These are phyloP conservation scores for Penicillium soppii DNA, from an alignment of 495 filamentous ascomycete species.

Conservation along the genomic window DNA sequence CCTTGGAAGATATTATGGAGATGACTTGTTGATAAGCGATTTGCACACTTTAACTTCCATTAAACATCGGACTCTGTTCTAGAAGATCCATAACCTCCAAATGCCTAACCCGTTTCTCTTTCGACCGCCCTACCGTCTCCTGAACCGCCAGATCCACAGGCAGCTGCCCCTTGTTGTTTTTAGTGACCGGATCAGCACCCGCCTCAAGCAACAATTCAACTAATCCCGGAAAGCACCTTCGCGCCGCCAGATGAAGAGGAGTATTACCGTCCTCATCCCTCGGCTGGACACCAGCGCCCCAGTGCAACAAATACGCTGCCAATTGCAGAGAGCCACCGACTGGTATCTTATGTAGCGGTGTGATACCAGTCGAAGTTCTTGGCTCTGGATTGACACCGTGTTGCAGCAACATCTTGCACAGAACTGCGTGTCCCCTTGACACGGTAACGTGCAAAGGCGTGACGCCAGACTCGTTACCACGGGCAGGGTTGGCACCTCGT, in stretches of 20 bases:
- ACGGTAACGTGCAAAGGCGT: not conserved
- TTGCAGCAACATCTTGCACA: not conserved
- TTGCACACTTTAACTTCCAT: no score
- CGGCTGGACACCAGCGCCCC: not conserved
- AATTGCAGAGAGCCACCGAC: not conserved
- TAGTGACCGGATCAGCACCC: not conserved
- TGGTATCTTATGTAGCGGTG: not conserved
- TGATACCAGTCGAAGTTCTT: not conserved
- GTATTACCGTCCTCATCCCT: not conserved
- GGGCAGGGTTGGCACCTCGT: not conserved
- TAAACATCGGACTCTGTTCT: not conserved
- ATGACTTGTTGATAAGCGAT: no score
- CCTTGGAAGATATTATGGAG: no score
- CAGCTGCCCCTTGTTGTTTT: not conserved
- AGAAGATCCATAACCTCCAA: not conserved
- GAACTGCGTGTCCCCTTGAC: rapidly evolving
- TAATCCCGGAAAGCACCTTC: not conserved
- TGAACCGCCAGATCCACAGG: not conserved
- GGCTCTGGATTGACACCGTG: not conserved
- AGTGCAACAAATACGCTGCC: not conserved
- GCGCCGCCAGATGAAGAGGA: not conserved
- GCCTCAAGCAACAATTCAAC: not conserved
- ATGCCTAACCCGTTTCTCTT: not conserved
- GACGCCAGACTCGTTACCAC: not conserved
- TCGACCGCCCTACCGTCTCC: not conserved